Percentiles rank a stretch among this genome's conserved stretches.
Evolutionary conservation across 306 rosid genomes (phyloP).

Genomic region (Crataegus laevigata): DNA sequence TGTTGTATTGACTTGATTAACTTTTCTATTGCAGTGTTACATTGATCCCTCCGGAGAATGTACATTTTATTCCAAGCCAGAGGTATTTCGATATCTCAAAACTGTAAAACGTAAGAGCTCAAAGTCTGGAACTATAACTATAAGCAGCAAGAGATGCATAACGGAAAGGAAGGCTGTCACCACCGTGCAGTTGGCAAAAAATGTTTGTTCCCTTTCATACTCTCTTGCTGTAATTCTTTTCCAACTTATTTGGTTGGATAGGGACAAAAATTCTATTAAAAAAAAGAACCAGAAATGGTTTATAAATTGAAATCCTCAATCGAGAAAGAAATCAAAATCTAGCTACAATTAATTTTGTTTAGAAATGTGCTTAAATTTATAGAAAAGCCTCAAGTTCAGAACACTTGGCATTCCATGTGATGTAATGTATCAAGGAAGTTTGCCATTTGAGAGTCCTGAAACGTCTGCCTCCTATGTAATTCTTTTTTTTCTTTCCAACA

Average conservation of each 20-base stretch:
- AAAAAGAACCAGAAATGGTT: background rate
- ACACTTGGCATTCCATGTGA: background rate
- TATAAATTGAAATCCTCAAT: background rate
- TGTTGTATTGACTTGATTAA: background rate
- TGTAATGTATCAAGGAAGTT: background rate
- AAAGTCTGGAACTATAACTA: constrained; percentile 34
- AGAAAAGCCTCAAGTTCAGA: background rate
- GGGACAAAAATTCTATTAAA: background rate
- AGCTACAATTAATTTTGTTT: background rate
- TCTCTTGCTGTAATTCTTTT: background rate
- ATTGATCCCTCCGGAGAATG: constrained; percentile 45
- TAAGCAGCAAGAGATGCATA: constrained; percentile 27
- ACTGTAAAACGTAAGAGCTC: constrained; percentile 26
- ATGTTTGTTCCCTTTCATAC: constrained; percentile 34
- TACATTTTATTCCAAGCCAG: constrained; percentile 84
- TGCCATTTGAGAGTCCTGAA: background rate
- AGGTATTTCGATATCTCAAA: constrained; percentile 66
- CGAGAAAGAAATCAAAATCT: background rate
- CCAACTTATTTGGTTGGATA: background rate
- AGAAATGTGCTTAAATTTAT: background rate
- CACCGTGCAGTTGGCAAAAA: constrained; percentile 24
- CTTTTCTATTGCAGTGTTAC: constrained; percentile 54
- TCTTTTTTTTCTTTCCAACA: background rate
- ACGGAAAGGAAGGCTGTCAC: constrained; percentile 27
- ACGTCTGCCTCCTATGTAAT: background rate